Conservation (phyloP, 2,329 filamentous ascomycete species). For the Alternaria gaisen region DNA sequence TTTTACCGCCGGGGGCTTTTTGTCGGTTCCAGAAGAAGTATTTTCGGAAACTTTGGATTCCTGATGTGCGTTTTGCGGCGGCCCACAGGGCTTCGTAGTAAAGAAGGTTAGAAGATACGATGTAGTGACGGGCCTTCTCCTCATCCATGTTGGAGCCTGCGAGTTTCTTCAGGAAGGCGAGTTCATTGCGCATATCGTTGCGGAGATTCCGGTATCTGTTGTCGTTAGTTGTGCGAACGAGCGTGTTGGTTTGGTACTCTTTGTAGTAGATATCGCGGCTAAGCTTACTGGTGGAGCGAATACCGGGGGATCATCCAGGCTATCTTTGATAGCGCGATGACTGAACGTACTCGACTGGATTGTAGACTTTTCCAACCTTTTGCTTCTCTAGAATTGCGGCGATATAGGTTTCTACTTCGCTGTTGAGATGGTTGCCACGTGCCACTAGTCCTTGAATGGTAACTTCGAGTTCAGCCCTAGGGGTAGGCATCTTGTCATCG, state of each 20-base stretch:
- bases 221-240: neutral
- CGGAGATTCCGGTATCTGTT: slow-evolving; percentile 32
- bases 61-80: slow-evolving; percentile 65
- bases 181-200: slow-evolving; percentile 49
- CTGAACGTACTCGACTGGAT: slow-evolving; percentile 44
- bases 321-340: neutral
- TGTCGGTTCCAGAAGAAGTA: slow-evolving; percentile 47
- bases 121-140: slow-evolving; percentile 59
- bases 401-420: slow-evolving; percentile 55
- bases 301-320: neutral
- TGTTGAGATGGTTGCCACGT: slow-evolving; percentile 50
- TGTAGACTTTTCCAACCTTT: slow-evolving; percentile 44
- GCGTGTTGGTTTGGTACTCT: neutral
- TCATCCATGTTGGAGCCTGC: slow-evolving; percentile 33
- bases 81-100: slow-evolving; percentile 72
- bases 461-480: slow-evolving; percentile 28
- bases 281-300: neutral
- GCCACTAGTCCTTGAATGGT: slow-evolving; percentile 46
- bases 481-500: slow-evolving; percentile 8
- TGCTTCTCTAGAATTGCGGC: slow-evolving; percentile 44
- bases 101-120: slow-evolving; percentile 71
- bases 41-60: slow-evolving; percentile 63
- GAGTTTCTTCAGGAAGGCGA: slow-evolving; percentile 45
- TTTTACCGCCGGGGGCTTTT: slow-evolving; percentile 25
- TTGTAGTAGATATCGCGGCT: neutral